These are phyloP conservation scores for Nepenthes gracilis DNA, from an alignment of 148 eudicot species.

Conservation along the genomic window DNA sequence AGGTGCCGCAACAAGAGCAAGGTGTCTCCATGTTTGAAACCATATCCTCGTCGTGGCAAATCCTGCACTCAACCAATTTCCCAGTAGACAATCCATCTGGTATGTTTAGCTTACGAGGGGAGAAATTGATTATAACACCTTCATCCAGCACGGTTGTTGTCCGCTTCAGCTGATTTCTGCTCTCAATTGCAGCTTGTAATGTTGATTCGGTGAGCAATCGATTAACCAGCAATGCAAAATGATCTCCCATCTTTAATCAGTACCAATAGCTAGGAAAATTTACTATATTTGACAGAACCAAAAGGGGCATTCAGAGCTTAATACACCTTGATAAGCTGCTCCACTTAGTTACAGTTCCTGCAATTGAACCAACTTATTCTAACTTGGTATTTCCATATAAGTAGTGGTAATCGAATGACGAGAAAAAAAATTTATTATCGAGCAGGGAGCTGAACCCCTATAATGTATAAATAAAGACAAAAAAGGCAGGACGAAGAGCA, in stretches of 20 bases:
- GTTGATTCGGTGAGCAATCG: constrained; percentile 90
- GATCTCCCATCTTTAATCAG: constrained; percentile 66
- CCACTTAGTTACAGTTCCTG: too few relatives aligned
- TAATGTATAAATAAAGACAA: too few relatives aligned
- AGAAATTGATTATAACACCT: constrained; percentile 18
- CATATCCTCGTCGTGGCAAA: constrained; percentile 86
- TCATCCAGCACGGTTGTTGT: constrained; percentile 13
- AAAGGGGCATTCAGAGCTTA: too few relatives aligned
- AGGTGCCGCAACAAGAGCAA: constrained; percentile 92
- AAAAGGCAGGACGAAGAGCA: too few relatives aligned
- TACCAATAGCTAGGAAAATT: not conserved
- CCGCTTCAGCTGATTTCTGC: constrained; percentile 29
- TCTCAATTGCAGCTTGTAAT: constrained; percentile 74
- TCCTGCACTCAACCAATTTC: constrained; percentile 84
- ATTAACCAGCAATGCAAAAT: constrained; percentile 73
- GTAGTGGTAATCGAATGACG: too few relatives aligned
- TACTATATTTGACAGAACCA: too few relatives aligned
- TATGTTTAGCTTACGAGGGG: constrained; percentile 11
- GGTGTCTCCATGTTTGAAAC: constrained; percentile 85
- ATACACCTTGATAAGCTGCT: too few relatives aligned
- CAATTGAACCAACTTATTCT: too few relatives aligned
- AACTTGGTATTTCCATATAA: too few relatives aligned
- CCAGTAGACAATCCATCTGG: constrained; percentile 26
- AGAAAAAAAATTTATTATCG: too few relatives aligned
- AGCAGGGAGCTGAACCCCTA: too few relatives aligned